Conservation (phyloP, 1,139 yeast species). For the Yamadazyma dendronema region DNA sequence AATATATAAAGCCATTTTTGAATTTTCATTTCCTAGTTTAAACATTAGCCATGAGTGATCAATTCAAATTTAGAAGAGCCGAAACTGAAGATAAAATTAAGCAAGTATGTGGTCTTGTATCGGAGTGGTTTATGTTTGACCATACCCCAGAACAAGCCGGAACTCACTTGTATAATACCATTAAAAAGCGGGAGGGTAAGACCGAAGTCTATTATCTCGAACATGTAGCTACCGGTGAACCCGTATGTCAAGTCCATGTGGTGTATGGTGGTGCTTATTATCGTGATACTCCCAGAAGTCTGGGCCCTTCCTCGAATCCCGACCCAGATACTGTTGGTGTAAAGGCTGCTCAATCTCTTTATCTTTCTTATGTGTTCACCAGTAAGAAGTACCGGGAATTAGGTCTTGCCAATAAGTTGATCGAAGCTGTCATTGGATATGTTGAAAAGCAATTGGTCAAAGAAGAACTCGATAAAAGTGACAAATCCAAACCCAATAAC, state of each 20-base stretch:
- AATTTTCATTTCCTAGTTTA: too few relatives aligned
- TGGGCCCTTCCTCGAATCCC: constrained; percentile 30
- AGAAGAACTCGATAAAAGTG: constrained; percentile 23
- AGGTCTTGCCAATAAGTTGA: constrained; percentile 31
- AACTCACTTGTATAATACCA: constrained; percentile 22
- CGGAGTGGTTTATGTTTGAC: constrained; percentile 30
- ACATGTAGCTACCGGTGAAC: constrained; percentile 23
- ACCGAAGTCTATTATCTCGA: constrained; percentile 29
- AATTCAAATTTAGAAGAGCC: constrained; percentile 20
- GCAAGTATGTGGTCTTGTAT: constrained; percentile 26
- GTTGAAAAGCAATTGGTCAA: constrained; percentile 32
- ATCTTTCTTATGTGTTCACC: constrained; percentile 31
- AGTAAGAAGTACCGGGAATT: constrained; percentile 24
- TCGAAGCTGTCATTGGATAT: constrained; percentile 28
- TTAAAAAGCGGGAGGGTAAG: constrained; percentile 32
- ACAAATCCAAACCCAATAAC: constrained; percentile 22
- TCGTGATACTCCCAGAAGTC: constrained; percentile 31
- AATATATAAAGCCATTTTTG: too few relatives aligned
- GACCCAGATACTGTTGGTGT: constrained; percentile 37
- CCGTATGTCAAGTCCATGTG: constrained; percentile 29
- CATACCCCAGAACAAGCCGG: constrained; percentile 28
- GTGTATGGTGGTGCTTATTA: constrained; percentile 27
- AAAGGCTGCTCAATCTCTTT: constrained; percentile 25
- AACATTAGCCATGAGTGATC: constrained; percentile 14
- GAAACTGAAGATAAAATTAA: constrained; percentile 27